Percentiles rank a stretch among this genome's conserved stretches.
These are phyloP conservation scores for Spencermartinsiella europaea DNA, from an alignment of 805 yeast genomes.

Conservation along the genomic window DNA sequence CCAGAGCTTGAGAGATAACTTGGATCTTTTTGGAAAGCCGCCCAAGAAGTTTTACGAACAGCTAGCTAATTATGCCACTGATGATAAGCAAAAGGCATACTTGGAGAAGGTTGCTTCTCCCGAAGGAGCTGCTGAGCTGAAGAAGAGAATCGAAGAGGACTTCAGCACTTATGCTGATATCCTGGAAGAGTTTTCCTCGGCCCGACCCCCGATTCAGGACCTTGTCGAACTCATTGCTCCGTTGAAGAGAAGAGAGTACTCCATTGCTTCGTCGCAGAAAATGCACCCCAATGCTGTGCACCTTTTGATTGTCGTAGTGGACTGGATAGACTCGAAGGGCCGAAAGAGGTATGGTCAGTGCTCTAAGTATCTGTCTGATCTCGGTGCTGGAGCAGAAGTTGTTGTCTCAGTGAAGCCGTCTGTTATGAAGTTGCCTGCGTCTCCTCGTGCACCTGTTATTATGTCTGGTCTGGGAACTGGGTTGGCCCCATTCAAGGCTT, in stretches of 20 bases:
- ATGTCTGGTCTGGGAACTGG: constrained; percentile 99
- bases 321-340: constrained; percentile 85
- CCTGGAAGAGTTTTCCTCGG: constrained; percentile 71
- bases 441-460: constrained; percentile 80
- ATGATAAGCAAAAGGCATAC: constrained; percentile 58
- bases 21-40: constrained; percentile 91
- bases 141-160: constrained; percentile 79
- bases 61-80: constrained; percentile 65
- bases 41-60: constrained; percentile 91
- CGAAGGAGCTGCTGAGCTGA: constrained; percentile 80
- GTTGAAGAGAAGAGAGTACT: constrained; percentile 93
- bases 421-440: constrained; percentile 91
- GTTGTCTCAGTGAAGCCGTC: constrained; percentile 95
- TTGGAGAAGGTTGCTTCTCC: constrained; percentile 63
- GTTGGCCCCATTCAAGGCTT: constrained; percentile 96
- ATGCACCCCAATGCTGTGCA: constrained; percentile 89
- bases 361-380: constrained; percentile 81
- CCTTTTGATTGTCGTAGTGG: constrained; percentile 88
- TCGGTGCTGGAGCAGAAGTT: constrained; percentile 73
- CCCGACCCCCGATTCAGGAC: constrained; percentile 68
- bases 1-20: constrained; percentile 72
- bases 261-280: constrained; percentile 94
- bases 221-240: constrained; percentile 73
- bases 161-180: constrained; percentile 77
- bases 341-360: constrained; percentile 90